phyloP scores from a whole-genome alignment of 2,329 filamentous ascomycete genomes.

The Exophiala mesophila region DNA sequence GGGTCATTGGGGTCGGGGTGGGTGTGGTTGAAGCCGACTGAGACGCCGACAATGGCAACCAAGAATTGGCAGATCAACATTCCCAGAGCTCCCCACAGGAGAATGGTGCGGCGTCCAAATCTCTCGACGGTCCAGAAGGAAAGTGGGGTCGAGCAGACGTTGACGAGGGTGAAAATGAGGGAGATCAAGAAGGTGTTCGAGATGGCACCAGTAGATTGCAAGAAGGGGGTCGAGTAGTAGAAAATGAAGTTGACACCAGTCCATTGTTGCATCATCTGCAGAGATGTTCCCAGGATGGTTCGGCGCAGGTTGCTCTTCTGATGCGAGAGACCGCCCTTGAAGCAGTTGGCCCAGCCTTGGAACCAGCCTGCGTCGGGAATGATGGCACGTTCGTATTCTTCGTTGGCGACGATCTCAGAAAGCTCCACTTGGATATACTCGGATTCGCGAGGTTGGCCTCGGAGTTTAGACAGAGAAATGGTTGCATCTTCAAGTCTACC shows the following conservation, averaged over 20 bases:
- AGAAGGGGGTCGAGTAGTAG: constrained; percentile 77
- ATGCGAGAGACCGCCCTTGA: constrained; percentile 50
- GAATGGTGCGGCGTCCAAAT: constrained; percentile 72
- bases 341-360: constrained; percentile 63
- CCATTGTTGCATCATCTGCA: constrained; percentile 78
- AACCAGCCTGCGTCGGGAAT: constrained; percentile 63
- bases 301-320: constrained; percentile 57
- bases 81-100: constrained; percentile 71
- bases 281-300: constrained; percentile 65
- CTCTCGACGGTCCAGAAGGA: constrained; percentile 84
- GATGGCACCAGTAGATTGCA: constrained; percentile 71
- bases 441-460: constrained; percentile 68
- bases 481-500: constrained; percentile 63
- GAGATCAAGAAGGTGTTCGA: constrained; percentile 75
- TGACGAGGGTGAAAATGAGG: constrained; percentile 81
- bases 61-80: constrained; percentile 88
- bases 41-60: constrained; percentile 59
- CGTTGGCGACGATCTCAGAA: constrained; percentile 81
- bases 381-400: constrained; percentile 72
- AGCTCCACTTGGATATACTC: constrained; percentile 74
- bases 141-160: constrained; percentile 76
- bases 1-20: constrained; percentile 61
- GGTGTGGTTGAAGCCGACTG: constrained; percentile 24
- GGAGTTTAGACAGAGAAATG: constrained; percentile 59
- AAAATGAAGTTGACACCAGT: constrained; percentile 93